These are phyloP conservation scores for Lepidium didymum DNA, from an alignment of 345 rosid species.

Conservation along the genomic window DNA sequence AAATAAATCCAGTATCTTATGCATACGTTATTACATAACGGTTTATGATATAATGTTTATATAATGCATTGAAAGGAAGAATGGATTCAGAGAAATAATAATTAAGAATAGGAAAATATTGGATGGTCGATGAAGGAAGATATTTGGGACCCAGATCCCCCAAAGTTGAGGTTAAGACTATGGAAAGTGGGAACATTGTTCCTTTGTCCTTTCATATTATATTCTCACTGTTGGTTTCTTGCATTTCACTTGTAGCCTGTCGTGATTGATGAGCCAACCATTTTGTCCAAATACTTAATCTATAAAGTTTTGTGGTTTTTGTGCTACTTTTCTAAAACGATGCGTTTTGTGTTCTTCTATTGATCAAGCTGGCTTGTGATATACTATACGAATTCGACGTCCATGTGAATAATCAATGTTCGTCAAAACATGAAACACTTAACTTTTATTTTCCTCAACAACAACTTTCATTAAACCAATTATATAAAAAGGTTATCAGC, in stretches of 20 bases:
- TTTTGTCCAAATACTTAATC: not conserved
- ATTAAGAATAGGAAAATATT: not conserved
- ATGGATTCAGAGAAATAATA: not conserved
- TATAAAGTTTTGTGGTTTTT: not conserved
- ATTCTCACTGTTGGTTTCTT: slow-evolving; percentile 11
- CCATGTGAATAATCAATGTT: not conserved
- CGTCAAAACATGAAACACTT: not conserved
- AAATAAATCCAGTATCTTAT: not conserved
- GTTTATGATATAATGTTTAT: not conserved
- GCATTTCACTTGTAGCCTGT: not conserved
- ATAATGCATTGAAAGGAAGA: not conserved
- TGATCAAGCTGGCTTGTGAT: not conserved
- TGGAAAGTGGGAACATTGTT: slow-evolving; percentile 22
- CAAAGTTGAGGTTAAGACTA: slow-evolving; percentile 11
- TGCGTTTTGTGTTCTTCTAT: not conserved
- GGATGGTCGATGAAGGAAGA: slow-evolving; percentile 25
- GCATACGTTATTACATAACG: not conserved
- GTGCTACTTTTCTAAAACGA: not conserved
- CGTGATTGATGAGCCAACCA: slow-evolving; percentile 11
- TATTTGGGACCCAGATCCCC: slow-evolving; percentile 18
- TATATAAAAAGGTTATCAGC: not conserved
- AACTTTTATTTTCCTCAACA: not conserved
- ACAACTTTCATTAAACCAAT: not conserved
- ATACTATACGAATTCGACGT: not conserved
- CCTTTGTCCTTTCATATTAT: not conserved